phyloP scores from a whole-genome alignment of 1,284 basidiomycete genomes.

The Sanguinoderma infundibulare region DNA sequence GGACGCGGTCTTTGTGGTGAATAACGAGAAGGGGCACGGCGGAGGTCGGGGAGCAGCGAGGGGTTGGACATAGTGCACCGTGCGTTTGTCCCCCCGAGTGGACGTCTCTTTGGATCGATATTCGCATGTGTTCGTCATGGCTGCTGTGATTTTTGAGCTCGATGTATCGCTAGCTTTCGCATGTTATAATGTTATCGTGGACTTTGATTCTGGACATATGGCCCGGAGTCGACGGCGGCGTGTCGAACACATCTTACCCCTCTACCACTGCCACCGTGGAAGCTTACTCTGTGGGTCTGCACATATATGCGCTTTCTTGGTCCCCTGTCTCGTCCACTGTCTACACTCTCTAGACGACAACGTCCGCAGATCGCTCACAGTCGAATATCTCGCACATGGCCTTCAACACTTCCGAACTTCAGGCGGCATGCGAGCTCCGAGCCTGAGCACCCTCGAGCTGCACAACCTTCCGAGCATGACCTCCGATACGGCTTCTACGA shows the following conservation, averaged over 20 bases:
- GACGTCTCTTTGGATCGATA: not conserved
- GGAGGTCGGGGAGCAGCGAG: slow-evolving; percentile 73
- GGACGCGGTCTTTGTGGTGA: slow-evolving; percentile 81
- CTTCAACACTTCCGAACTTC: not conserved
- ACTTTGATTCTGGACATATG: no score
- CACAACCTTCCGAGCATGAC: slow-evolving; percentile 22
- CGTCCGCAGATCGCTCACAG: not conserved
- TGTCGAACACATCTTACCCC: not conserved
- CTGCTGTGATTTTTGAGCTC: slow-evolving; percentile 3
- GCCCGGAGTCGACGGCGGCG: no score
- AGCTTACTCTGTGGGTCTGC: not conserved
- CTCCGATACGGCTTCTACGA: slow-evolving; percentile 52
- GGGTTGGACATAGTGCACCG: slow-evolving; percentile 59
- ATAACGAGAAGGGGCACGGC: slow-evolving; percentile 78
- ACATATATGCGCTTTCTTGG: slow-evolving; percentile 5
- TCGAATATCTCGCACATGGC: not conserved
- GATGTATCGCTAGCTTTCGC: slow-evolving; percentile 24
- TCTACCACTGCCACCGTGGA: not conserved
- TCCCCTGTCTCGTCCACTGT: not conserved
- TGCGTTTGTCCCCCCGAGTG: not conserved
- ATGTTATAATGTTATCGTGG: not conserved
- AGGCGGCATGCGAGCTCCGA: slow-evolving; percentile 1
- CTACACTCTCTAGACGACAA: not conserved
- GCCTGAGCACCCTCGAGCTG: not conserved
- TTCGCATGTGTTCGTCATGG: not conserved